These are phyloP conservation scores for Omphalotus guepiniiformis DNA, from an alignment of 768 basidiomycete genomes.

Conservation along the genomic window DNA sequence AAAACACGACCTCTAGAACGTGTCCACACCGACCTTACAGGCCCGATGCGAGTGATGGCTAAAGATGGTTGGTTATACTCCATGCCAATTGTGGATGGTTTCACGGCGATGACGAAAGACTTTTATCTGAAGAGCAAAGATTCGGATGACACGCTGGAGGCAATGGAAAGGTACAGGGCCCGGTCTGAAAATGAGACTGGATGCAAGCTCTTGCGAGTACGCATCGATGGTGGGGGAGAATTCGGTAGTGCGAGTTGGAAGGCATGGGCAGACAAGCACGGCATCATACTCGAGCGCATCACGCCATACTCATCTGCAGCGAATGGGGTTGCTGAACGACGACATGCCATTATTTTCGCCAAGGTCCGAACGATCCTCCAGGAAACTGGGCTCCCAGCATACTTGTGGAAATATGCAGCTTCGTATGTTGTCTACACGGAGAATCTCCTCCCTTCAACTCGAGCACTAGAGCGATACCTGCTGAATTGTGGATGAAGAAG, in stretches of 20 bases:
- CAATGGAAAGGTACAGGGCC: neutral
- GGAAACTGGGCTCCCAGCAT: neutral
- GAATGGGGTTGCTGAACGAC: conserved; percentile 22
- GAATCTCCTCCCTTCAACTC: neutral
- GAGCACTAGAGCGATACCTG: neutral
- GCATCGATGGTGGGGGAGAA: conserved; percentile 22
- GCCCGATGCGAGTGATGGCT: neutral
- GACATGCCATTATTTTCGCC: neutral
- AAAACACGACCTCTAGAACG: neutral
- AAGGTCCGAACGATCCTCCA: neutral
- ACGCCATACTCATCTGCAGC: conserved; percentile 21
- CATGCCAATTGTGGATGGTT: conserved; percentile 5
- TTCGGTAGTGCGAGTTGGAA: conserved; percentile 10
- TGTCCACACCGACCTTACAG: neutral
- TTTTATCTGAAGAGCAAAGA: conserved; percentile 2
- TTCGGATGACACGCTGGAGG: neutral
- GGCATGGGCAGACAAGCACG: conserved; percentile 8
- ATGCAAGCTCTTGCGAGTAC: neutral
- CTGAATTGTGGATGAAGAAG: neutral
- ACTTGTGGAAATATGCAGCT: neutral
- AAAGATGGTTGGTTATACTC: neutral
- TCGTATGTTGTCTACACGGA: conserved; percentile 4
- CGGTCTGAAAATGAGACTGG: neutral
- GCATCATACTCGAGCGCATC: conserved; percentile 17
- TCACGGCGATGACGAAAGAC: neutral